Evolutionary conservation across 2,329 filamentous ascomycete genomes (phyloP), one percentile per base, ranked within the genome.

Genomic region (Aspergillus brunneoviolaceus): DNA sequence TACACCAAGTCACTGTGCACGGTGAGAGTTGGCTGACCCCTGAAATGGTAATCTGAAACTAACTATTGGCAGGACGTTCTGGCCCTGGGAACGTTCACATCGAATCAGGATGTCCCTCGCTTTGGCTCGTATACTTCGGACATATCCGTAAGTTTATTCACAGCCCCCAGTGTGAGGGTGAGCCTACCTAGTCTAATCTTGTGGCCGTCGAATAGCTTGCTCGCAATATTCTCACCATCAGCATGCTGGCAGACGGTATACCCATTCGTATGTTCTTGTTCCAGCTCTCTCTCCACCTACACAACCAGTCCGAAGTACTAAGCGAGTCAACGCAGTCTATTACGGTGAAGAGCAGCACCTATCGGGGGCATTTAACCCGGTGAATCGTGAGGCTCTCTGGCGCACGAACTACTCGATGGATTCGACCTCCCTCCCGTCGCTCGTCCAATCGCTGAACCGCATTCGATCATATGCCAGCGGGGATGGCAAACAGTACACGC

Each of bases 301-400:
- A 1, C 1, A 4, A n/a, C 16, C 2, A 55, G 1, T n/a, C 42
- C 9, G 5, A 23, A 23, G 33, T n/a, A 27, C 53, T 55, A 47
- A 55, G 3, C 1, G 4, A 10, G 21, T 4, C 4, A 33, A n/a
- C 7, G 16, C n/a, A 55, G 64, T 89, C 50, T 89, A 89, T 71
- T 81, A 87, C 58, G 87, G 87, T 19, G 84, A 86, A 59, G 87
- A 89, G 70, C 86, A 89, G 68, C 84, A 82, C 57, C 87, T 82
- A 67, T 70, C 75, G 4, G 82, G 82, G 19, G 81, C 78, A 14
- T 77, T 70, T 48, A 72, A 72, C 50, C 84, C 84, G 5, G 76
- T 78, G 0, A 79, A 77, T 48, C 82, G 85, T 12, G 84, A 87
- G 68, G 82, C 84, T 10, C 74, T 84, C 31, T 87, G 85, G 85